These are phyloP conservation scores for Suillus bovinus DNA, from an alignment of 768 basidiomycete species.

Conservation along the genomic window DNA sequence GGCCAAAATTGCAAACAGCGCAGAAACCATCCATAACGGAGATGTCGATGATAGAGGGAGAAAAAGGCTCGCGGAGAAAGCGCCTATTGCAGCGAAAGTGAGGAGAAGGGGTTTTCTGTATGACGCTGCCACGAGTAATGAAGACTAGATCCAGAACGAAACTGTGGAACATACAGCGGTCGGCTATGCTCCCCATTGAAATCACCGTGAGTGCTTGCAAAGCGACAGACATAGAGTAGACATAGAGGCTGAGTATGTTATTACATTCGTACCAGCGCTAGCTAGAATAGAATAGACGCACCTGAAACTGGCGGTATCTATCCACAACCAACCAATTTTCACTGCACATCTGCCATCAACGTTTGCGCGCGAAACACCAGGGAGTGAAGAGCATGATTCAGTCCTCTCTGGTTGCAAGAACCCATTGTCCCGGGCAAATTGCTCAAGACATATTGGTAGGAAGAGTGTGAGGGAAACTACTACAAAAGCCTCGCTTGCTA, in stretches of 20 bases:
- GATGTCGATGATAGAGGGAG: conserved; percentile 73
- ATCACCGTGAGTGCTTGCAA: conserved; percentile 94
- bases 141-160: background rate
- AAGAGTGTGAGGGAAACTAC: conserved; percentile 81
- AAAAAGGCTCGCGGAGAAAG: conserved; percentile 67
- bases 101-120: conserved; percentile 81
- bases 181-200: conserved; percentile 89
- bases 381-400: conserved; percentile 47
- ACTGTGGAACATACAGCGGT: conserved; percentile 63
- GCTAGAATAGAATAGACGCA: conserved; percentile 24
- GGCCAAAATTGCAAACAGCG: conserved; percentile 70
- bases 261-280: background rate
- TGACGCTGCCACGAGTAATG: conserved; percentile 40
- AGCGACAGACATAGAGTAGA: conserved; percentile 85
- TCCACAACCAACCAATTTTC: conserved; percentile 79
- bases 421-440: conserved; percentile 90
- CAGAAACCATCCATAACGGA: conserved; percentile 64
- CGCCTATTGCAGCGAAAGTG: conserved; percentile 71
- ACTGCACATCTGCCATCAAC: conserved; percentile 68
- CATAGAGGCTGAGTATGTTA: conserved; percentile 62
- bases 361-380: conserved; percentile 21
- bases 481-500: conserved; percentile 74
- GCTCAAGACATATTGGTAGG: conserved; percentile 81
- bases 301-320: conserved; percentile 94
- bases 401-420: conserved; percentile 69